These are phyloP conservation scores for Kwoniella pini DNA, from an alignment of 768 basidiomycete genomes.

Conservation along the genomic window DNA sequence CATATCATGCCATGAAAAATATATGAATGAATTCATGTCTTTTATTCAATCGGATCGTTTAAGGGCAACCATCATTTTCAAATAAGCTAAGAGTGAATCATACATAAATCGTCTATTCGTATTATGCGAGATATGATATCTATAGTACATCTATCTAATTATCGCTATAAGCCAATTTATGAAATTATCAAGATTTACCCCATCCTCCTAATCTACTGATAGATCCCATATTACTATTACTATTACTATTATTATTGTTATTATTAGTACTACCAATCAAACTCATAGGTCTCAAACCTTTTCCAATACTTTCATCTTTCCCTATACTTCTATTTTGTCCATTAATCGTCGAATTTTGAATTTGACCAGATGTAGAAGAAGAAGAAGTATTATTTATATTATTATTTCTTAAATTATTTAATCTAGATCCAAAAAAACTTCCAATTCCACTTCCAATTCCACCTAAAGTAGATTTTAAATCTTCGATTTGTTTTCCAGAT, in stretches of 20 bases:
- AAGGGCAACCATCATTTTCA: too few species aligned
- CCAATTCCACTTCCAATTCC: conserved; percentile 51
- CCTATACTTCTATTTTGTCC: not conserved
- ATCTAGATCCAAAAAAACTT: conserved; percentile 47
- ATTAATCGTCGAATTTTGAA: too few species aligned
- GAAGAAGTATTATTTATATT: not conserved
- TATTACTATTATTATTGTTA: not conserved
- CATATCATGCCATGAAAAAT: too few species aligned
- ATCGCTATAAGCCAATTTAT: too few species aligned
- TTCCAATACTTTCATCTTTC: conserved; percentile 1
- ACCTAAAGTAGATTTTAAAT: conserved; percentile 47
- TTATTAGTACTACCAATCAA: conserved; percentile 11
- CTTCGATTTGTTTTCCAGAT: conserved; percentile 28
- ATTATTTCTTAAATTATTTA: conserved; percentile 33
- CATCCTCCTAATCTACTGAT: not conserved
- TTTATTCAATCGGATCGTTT: too few species aligned
- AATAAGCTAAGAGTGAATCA: too few species aligned
- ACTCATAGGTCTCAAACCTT: conserved; percentile 48
- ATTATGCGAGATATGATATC: too few species aligned
- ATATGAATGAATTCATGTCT: too few species aligned
- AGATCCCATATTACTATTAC: not conserved
- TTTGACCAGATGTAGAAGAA: too few species aligned
- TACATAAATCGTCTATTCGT: too few species aligned
- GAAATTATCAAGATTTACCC: not conserved
- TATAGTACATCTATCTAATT: too few species aligned